Evolutionary conservation across 2,329 filamentous ascomycete genomes (phyloP).

Genomic region (Zymoseptoria ardabiliae): DNA sequence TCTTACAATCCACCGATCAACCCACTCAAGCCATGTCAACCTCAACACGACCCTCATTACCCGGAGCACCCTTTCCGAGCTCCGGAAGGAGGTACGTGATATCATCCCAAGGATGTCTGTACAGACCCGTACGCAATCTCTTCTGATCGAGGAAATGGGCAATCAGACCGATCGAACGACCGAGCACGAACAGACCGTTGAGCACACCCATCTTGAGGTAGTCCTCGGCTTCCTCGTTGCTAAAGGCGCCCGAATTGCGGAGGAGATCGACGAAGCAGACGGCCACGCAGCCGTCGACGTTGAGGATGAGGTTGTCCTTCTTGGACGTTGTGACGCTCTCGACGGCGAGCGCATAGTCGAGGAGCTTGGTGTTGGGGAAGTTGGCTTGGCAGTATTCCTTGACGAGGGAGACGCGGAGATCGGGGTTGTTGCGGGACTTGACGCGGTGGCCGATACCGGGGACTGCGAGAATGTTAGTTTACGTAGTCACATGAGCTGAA

Average conservation of each 20-base stretch:
- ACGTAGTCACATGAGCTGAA: neutral
- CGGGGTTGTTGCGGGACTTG: slow-evolving; percentile 99
- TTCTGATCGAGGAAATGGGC: slow-evolving; percentile 99
- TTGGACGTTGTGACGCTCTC: slow-evolving; percentile 98
- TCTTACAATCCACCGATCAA: neutral
- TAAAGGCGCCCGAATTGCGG: slow-evolving; percentile 97
- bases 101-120: slow-evolving; percentile 97
- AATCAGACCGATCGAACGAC: slow-evolving; percentile 96
- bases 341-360: slow-evolving; percentile 96
- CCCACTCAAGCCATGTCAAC: slow-evolving; percentile 58
- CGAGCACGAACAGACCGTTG: slow-evolving; percentile 98
- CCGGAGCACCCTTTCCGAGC: slow-evolving; percentile 62
- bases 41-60: slow-evolving; percentile 81
- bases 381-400: slow-evolving; percentile 98
- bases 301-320: slow-evolving; percentile 99
- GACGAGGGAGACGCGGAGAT: slow-evolving; percentile 97
- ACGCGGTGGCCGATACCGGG: slow-evolving; percentile 98
- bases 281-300: slow-evolving; percentile 95
- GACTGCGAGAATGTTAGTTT: slow-evolving; percentile 46
- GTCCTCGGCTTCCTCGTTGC: slow-evolving; percentile 90
- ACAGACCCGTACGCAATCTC: slow-evolving; percentile 94
- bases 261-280: slow-evolving; percentile 98
- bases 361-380: slow-evolving; percentile 96
- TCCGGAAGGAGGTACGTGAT: slow-evolving; percentile 90
- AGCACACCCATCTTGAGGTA: slow-evolving; percentile 99